phyloP scores from a whole-genome alignment of 2,329 filamentous ascomycete genomes.

The Cladophialophora carrionii region DNA sequence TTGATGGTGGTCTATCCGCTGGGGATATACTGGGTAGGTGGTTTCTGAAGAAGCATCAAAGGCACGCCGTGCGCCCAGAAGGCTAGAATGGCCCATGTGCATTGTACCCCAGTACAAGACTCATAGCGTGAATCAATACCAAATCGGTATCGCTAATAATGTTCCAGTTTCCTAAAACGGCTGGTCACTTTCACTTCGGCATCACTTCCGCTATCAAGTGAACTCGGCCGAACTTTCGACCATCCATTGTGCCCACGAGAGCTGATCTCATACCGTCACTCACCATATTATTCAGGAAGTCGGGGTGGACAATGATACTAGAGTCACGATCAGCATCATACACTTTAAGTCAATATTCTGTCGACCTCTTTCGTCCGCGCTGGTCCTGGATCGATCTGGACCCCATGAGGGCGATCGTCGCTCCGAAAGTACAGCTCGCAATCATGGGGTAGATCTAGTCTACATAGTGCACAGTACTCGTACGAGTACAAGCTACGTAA shows the following conservation, averaged over 20 bases:
- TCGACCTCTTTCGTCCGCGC: too few species aligned
- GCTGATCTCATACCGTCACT: not conserved
- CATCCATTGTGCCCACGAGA: not conserved
- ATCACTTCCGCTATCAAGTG: too few species aligned
- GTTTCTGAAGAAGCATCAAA: not conserved
- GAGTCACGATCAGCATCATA: too few species aligned
- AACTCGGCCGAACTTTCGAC: not conserved
- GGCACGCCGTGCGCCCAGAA: not conserved
- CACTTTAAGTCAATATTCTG: too few species aligned
- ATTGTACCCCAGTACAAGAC: not conserved
- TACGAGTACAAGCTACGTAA: too few species aligned
- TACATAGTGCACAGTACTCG: too few species aligned
- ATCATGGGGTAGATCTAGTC: too few species aligned
- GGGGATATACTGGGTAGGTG: not conserved
- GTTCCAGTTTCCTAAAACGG: conserved; percentile 1
- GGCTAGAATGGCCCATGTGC: not conserved
- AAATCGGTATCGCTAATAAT: not conserved
- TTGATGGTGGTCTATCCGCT: not conserved
- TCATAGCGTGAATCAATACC: not conserved
- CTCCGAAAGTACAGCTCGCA: too few species aligned
- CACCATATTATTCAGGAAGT: not conserved
- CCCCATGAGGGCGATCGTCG: too few species aligned
- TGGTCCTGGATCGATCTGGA: too few species aligned
- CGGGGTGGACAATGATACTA: not conserved
- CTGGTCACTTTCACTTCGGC: not conserved